These are phyloP conservation scores for Syzygium syzygioides DNA, from an alignment of 441 rosid genomes.

Conservation along the genomic window DNA sequence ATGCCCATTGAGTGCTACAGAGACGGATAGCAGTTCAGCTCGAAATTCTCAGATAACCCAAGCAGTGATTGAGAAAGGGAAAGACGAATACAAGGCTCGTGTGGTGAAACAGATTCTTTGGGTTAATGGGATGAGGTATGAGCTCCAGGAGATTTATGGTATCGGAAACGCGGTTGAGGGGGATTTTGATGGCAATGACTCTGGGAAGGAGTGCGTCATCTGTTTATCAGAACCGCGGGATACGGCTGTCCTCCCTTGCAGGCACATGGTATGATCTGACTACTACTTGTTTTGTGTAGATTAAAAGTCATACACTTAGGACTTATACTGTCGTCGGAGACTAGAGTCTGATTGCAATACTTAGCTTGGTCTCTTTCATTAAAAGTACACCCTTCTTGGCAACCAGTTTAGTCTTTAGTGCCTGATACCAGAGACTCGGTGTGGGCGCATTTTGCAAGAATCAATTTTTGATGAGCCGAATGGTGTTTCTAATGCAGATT, in stretches of 20 bases:
- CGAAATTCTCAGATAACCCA: conserved; percentile 29
- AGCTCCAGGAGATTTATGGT: conserved; percentile 39
- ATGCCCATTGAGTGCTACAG: not conserved
- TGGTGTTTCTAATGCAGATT: not conserved
- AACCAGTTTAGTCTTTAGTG: not conserved
- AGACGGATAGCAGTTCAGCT: conserved; percentile 5
- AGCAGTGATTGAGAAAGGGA: conserved; percentile 22
- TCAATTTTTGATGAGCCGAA: not conserved
- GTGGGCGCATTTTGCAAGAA: not conserved
- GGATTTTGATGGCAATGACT: conserved; percentile 20
- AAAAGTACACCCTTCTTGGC: not conserved
- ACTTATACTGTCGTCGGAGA: not conserved
- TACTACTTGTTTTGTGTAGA: not conserved
- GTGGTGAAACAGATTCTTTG: conserved; percentile 34
- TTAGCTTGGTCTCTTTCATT: not conserved
- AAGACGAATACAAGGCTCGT: conserved; percentile 11
- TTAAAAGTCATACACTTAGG: not conserved
- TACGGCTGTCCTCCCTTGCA: conserved; percentile 31
- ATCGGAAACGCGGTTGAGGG: conserved; percentile 20
- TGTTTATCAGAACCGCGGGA: conserved; percentile 35
- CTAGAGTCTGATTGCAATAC: not conserved
- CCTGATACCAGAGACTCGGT: not conserved
- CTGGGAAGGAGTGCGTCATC: conserved; percentile 33
- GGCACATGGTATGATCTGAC: conserved; percentile 29
- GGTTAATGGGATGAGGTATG: conserved; percentile 24